Conservation (phyloP, 1,284 basidiomycete genomes). For the Trichosporon ovoides region DNA sequence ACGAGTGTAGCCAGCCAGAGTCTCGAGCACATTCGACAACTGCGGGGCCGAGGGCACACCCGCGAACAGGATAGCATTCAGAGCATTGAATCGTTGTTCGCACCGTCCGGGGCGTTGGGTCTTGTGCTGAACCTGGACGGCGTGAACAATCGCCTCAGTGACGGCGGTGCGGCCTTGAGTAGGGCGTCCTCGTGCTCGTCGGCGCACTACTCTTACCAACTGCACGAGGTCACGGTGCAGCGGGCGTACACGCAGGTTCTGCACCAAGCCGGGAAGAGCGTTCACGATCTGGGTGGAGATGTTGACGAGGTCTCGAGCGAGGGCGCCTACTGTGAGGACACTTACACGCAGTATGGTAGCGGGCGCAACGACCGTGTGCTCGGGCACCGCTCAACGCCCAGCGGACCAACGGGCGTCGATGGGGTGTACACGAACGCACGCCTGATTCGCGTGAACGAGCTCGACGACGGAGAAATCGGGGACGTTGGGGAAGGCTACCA, state of each 20-base stretch:
- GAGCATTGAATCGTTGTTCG: slow-evolving; percentile 1
- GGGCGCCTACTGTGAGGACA: background rate
- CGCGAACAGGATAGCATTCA: slow-evolving; percentile 5
- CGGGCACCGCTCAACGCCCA: background rate
- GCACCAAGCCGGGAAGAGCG: slow-evolving; percentile 9
- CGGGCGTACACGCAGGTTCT: slow-evolving; percentile 23
- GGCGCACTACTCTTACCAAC: slow-evolving; percentile 9
- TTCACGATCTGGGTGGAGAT: slow-evolving; percentile 1
- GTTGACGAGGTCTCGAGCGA: background rate
- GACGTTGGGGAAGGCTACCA: background rate
- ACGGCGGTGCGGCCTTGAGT: background rate
- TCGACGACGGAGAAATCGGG: background rate
- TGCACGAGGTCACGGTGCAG: slow-evolving; percentile 24
- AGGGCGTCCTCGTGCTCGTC: slow-evolving; percentile 4
- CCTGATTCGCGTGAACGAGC: slow-evolving; percentile 3
- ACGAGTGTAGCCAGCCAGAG: background rate
- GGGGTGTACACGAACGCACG: background rate
- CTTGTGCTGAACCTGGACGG: background rate
- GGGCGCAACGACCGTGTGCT: background rate
- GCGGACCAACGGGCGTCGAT: background rate
- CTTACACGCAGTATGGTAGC: background rate
- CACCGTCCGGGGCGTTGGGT: background rate
- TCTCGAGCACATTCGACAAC: background rate
- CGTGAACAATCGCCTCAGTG: background rate
- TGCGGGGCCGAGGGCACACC: background rate